These are phyloP conservation scores for Salvia splendens DNA, from an alignment of 257 asterid species.

Conservation along the genomic window DNA sequence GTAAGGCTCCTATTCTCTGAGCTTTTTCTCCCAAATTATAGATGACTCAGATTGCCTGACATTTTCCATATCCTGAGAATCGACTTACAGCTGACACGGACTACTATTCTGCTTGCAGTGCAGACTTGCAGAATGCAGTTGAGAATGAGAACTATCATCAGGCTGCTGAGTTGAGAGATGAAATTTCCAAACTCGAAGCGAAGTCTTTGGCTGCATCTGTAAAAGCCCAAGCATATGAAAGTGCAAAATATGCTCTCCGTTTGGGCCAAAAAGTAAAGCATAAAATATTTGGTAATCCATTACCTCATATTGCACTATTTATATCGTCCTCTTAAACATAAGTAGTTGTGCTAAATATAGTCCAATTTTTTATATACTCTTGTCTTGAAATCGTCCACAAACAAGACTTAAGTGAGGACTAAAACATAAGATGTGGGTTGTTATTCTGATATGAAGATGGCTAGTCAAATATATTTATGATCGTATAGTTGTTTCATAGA, in stretches of 20 bases:
- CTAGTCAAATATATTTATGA: background rate
- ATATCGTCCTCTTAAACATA: conserved; percentile 3
- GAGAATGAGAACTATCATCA: conserved; percentile 72
- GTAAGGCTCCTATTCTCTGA: conserved; percentile 43
- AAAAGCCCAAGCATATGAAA: conserved; percentile 79
- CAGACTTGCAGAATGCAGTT: conserved; percentile 85
- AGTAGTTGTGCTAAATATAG: background rate
- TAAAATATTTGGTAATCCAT: conserved; percentile 68
- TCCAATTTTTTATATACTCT: background rate
- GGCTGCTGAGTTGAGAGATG: conserved; percentile 90
- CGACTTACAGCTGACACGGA: background rate
- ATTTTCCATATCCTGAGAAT: conserved; percentile 1
- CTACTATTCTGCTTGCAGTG: conserved; percentile 54
- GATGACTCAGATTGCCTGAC: conserved; percentile 6
- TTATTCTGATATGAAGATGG: background rate
- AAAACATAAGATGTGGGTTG: background rate
- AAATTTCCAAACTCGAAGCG: conserved; percentile 87
- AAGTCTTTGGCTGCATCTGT: conserved; percentile 79
- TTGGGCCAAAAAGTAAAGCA: conserved; percentile 96
- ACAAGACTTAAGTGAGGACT: conserved; percentile 15
- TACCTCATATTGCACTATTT: conserved; percentile 11
- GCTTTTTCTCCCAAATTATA: conserved; percentile 1
- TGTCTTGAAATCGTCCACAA: conserved; percentile 1
- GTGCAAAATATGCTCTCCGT: conserved; percentile 73
- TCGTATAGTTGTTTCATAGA: background rate